A percentile compares a stretch with the other conserved stretches of the same genome.
These are phyloP conservation scores for Pseudocercospora macadamiae DNA, from an alignment of 2,329 filamentous ascomycete species.

Conservation along the genomic window DNA sequence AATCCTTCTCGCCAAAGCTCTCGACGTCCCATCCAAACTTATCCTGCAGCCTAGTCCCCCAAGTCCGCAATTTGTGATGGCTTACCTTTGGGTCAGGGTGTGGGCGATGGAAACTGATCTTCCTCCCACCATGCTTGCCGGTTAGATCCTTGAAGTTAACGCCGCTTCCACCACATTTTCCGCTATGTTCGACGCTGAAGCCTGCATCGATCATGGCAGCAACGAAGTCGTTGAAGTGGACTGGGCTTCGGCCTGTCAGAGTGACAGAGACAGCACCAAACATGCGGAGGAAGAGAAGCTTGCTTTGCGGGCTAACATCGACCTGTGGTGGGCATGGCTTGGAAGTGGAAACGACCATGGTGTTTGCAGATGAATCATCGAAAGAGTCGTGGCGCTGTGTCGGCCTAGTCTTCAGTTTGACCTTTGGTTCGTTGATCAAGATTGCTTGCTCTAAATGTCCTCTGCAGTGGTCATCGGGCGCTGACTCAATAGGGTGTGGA, in stretches of 20 bases:
- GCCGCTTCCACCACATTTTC: slow-evolving; percentile 10
- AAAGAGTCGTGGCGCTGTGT: neutral
- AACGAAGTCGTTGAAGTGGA: slow-evolving; percentile 15
- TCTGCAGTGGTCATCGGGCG: no score
- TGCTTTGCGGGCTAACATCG: neutral
- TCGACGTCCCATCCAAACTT: slow-evolving; percentile 17
- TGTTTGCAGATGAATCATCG: neutral
- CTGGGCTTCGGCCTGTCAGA: neutral
- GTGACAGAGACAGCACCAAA: slow-evolving; percentile 1
- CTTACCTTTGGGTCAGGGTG: slow-evolving; percentile 15
- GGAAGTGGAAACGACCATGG: neutral
- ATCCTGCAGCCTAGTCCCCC: slow-evolving; percentile 13
- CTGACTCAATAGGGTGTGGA: no score
- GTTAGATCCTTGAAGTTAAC: slow-evolving; percentile 13
- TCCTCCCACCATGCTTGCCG: neutral
- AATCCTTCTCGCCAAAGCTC: no score
- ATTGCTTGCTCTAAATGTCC: no score
- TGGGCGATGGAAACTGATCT: slow-evolving; percentile 15
- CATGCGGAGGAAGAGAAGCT: slow-evolving; percentile 12
- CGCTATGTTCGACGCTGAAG: slow-evolving; percentile 8
- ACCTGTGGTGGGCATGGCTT: no score
- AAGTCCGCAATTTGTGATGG: slow-evolving; percentile 15
- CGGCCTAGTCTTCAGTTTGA: neutral
- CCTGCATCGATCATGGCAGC: slow-evolving; percentile 14
- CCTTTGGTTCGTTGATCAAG: no score